Evolutionary conservation across 2,329 filamentous ascomycete species (phyloP), one percentile per base, ranked within the genome.

Genomic region (Fusarium oligoseptatum): DNA sequence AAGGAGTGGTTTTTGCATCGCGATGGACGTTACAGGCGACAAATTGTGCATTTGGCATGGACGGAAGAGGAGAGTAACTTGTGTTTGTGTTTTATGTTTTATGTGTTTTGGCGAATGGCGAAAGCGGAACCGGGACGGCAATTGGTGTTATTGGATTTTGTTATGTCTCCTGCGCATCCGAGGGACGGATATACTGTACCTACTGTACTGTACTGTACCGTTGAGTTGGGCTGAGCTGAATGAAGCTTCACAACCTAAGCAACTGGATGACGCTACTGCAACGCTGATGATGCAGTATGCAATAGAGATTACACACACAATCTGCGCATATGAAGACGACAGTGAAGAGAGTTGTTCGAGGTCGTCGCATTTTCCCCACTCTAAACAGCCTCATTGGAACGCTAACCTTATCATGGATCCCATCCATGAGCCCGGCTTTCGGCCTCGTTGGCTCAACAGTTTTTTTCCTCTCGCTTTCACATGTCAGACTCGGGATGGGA

Each of bases 11-110:
- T 66, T 73, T 71, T 64, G 57, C 52, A 60, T 66, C 68, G 66
- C 32, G 71, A 62, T 58, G 63, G 66, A 65, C 52, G 71, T 77
- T 50, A 58, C 41, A 69, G 60, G 72, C 56, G 70, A 57, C 64
- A 74, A 64, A 71, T 72, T 79, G 77, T 64, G 67, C 65, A 76
- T 73, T 72, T 68, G 66, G 45, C 48, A 72, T 67, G 66, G 70
- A 70, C 43, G 61, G 43, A 48, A 48, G 22, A 69, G 61, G 66
- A 45, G 52, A 57, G 61, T 52, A 58, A 65, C 58, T 39, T 64
- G 36, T 43, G 36, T 43, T 36, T 65, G 29, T 32, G 24, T 24
- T 61, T 68, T 62, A 6, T 72, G 74, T 68, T 12, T 34, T 34
- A 14, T 34, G 32, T 34, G 32, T 34, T 34, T 77, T 73, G 77